A percentile compares a stretch with the other conserved stretches of the same genome.
Evolutionary conservation across 2,329 filamentous ascomycete genomes (phyloP).

Genomic region (Ophiocordyceps sinensis): DNA sequence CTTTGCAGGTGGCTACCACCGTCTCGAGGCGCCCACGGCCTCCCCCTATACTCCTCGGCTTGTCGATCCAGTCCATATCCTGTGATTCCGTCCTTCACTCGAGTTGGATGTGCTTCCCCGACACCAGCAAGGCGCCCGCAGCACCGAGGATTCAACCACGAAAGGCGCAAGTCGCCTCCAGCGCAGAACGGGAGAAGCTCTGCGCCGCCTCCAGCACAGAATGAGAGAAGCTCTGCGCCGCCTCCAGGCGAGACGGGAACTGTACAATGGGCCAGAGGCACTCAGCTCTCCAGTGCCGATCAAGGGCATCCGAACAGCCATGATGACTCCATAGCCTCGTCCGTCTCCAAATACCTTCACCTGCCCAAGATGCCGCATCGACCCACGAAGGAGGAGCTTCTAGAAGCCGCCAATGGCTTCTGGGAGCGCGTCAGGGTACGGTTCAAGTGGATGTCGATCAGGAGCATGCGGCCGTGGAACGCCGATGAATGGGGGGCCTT

Average conservation of each 20-base stretch:
- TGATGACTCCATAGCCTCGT: conserved; percentile 29
- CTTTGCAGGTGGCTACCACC: background rate
- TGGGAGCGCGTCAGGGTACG: conserved; percentile 80
- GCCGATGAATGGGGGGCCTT: conserved; percentile 93
- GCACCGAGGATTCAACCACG: background rate
- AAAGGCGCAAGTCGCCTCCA: background rate
- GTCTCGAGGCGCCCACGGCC: background rate
- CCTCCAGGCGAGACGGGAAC: background rate
- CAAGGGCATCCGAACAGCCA: background rate
- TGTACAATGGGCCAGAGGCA: background rate
- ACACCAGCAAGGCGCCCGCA: background rate
- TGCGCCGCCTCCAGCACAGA: background rate
- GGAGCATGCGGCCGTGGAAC: conserved; percentile 88
- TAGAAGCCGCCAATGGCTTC: conserved; percentile 84
- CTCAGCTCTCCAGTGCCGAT: no score
- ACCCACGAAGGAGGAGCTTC: conserved; percentile 82
- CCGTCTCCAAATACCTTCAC: conserved; percentile 45
- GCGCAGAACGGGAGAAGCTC: background rate
- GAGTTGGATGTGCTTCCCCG: background rate
- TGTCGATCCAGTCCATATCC: background rate
- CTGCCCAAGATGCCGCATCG: conserved; percentile 64
- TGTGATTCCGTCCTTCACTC: background rate
- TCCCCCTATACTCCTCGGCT: background rate
- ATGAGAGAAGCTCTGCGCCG: background rate
- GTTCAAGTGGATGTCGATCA: conserved; percentile 96